These are phyloP conservation scores for Torulaspora pretoriensis DNA, from an alignment of 1,139 yeast genomes.

Conservation along the genomic window DNA sequence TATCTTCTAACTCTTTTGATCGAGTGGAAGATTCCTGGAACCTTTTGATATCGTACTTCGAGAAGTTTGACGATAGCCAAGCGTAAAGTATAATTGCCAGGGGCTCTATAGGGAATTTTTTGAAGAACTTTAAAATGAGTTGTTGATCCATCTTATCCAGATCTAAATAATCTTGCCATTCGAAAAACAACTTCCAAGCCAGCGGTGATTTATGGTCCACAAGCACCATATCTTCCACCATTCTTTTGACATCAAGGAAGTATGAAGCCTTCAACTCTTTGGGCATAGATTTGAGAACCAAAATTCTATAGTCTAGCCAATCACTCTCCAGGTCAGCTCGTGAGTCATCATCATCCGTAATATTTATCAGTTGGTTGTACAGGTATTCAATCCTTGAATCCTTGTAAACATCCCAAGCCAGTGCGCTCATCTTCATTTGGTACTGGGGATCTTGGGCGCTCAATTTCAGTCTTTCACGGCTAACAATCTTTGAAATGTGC, in stretches of 20 bases:
- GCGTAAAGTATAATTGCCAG: slow-evolving; percentile 61
- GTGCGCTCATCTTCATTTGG: slow-evolving; percentile 42
- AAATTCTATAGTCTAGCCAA: slow-evolving; percentile 53
- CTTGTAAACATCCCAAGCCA: slow-evolving; percentile 49
- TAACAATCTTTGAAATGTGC: slow-evolving; percentile 33
- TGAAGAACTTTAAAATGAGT: slow-evolving; percentile 48
- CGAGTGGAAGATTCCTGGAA: slow-evolving; percentile 20
- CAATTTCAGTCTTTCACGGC: slow-evolving; percentile 47
- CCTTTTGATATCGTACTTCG: slow-evolving; percentile 39
- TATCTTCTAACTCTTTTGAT: slow-evolving; percentile 21
- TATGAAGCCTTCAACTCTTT: slow-evolving; percentile 41
- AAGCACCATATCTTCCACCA: slow-evolving; percentile 70
- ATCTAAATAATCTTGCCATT: slow-evolving; percentile 61
- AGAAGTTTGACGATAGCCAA: slow-evolving; percentile 60
- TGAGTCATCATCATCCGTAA: slow-evolving; percentile 56
- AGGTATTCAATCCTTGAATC: slow-evolving; percentile 50
- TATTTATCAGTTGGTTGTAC: slow-evolving; percentile 55
- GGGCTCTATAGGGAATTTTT: slow-evolving; percentile 57
- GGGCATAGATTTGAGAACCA: slow-evolving; percentile 49
- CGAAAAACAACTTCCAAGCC: slow-evolving; percentile 76
- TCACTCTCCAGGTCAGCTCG: slow-evolving; percentile 60
- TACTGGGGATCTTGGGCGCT: slow-evolving; percentile 43
- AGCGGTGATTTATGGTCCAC: slow-evolving; percentile 55
- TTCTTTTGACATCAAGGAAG: slow-evolving; percentile 46
- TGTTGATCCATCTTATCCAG: slow-evolving; percentile 50